Conservation (phyloP, 2,329 filamentous ascomycete genomes). For the Nemania diffusa region DNA sequence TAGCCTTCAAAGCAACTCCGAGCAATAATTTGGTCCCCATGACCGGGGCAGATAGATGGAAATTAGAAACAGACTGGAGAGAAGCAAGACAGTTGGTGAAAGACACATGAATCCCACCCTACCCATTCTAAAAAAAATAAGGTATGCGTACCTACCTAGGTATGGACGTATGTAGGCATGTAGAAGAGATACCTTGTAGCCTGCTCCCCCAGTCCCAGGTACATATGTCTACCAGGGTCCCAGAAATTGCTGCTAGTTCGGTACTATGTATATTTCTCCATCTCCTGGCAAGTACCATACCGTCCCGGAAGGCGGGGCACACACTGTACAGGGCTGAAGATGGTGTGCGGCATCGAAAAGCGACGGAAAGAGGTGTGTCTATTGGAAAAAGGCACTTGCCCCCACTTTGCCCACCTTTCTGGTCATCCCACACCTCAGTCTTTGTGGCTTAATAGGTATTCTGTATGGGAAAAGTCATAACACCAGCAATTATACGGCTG, state of each 20-base stretch:
- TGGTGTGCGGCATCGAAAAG: neutral
- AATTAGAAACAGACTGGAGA: neutral
- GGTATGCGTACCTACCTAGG: too few species aligned
- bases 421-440: constrained; percentile 7
- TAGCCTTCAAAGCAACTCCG: neutral
- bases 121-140: neutral
- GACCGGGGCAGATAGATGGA: neutral
- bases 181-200: too few species aligned
- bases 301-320: neutral
- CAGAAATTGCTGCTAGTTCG: constrained; percentile 6
- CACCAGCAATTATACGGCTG: neutral
- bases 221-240: neutral
- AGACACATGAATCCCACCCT: neutral
- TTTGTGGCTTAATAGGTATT: neutral
- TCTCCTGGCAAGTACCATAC: neutral
- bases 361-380: too few species aligned
- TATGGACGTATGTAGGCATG: too few species aligned
- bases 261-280: constrained; percentile 1
- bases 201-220: neutral
- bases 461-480: neutral
- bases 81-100: neutral
- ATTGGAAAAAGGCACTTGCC: neutral
- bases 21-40: neutral
- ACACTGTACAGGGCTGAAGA: constrained; percentile 22
- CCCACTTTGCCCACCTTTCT: constrained; percentile 3